These are phyloP conservation scores for Diaporthe amygdali DNA, from an alignment of 2,329 filamentous ascomycete species.

Conservation along the genomic window DNA sequence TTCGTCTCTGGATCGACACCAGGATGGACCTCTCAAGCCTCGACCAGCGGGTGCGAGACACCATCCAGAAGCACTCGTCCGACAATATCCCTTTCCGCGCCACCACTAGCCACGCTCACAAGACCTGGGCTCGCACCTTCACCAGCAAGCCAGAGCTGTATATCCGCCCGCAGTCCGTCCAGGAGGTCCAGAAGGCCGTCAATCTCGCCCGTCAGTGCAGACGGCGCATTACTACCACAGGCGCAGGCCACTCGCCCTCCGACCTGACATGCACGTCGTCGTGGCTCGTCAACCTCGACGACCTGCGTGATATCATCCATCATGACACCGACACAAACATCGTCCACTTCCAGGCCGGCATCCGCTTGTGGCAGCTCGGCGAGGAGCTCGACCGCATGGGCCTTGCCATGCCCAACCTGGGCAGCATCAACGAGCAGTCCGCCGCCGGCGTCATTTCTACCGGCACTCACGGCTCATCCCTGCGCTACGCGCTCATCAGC, in stretches of 20 bases:
- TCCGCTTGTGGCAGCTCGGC: constrained; percentile 78
- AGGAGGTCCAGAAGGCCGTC: constrained; percentile 84
- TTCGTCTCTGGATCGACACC: constrained; percentile 4
- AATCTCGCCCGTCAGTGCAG: constrained; percentile 81
- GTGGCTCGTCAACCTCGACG: constrained; percentile 72
- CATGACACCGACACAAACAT: constrained; percentile 70
- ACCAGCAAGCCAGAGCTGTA: constrained; percentile 89
- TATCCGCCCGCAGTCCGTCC: constrained; percentile 79
- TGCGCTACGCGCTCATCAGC: constrained; percentile 83
- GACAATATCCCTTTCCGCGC: constrained; percentile 76
- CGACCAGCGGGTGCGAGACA: constrained; percentile 24
- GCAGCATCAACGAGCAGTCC: constrained; percentile 94
- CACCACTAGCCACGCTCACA: constrained; percentile 74
- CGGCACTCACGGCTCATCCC: constrained; percentile 88
- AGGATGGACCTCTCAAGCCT: constrained; percentile 18
- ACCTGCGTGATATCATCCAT: constrained; percentile 74
- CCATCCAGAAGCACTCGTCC: constrained; percentile 20
- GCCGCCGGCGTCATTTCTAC: constrained; percentile 92
- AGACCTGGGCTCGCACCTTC: constrained; percentile 95
- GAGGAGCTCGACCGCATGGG: constrained; percentile 75
- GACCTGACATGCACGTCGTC: constrained; percentile 27
- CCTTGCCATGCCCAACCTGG: constrained; percentile 87
- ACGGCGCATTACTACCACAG: constrained; percentile 74
- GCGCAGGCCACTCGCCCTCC: constrained; percentile 26
- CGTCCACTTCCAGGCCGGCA: constrained; percentile 85